Base-by-base conservation (phyloP, 495 filamentous ascomycete genomes). In the Hyaloscypha bicolor region DNA sequence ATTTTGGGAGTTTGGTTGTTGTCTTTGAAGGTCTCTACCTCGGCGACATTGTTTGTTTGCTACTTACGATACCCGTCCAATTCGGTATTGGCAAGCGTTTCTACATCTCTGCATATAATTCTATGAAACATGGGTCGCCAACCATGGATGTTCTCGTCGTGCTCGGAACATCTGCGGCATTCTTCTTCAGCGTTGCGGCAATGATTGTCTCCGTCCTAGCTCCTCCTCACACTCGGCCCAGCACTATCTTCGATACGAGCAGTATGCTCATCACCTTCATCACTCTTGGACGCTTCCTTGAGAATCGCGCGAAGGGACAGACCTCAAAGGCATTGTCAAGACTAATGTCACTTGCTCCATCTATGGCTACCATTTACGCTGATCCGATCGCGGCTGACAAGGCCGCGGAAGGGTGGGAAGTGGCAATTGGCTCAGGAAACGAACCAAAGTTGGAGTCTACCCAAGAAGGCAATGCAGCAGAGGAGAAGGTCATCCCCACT, bases 261-360 rank as follows among this genome's bases (percentile, higher is more conserved):
- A 97, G 93, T 29, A 99, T 98, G 96, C 86, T 99, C 29, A 97
- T 99, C 74, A 97, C 93, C 0, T 98, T 98, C 77, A 92, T 97
- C 76, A 92, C 92, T 0, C 81, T 99, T 4, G 94, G 95, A 30
- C 88, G 95, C 39, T 98, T 91, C 80, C 76, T 99, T 9, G 95
- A 99, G 76, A 99, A 98, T 71, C 83, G 91, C 16, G 95, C 95
- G 22, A 99, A 99, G 78, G 95, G 95, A 4, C 92, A 98, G 76
- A 99, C 95, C 0, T 97, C 93, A 9, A 95, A 93, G 73, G 95
- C 95, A 2, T 85, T 99, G 8, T 97, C 93, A n/a, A 83, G 90
- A 30, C 85, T 99, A 5, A 99, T 99, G 95, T 96, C 91, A 14
- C 82, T 99, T 42, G 90, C 96, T 16, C 95, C 95, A 4, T 96